These are phyloP conservation scores for Cryoendolithus antarcticus DNA, from an alignment of 2,329 filamentous ascomycete species.

Conservation along the genomic window DNA sequence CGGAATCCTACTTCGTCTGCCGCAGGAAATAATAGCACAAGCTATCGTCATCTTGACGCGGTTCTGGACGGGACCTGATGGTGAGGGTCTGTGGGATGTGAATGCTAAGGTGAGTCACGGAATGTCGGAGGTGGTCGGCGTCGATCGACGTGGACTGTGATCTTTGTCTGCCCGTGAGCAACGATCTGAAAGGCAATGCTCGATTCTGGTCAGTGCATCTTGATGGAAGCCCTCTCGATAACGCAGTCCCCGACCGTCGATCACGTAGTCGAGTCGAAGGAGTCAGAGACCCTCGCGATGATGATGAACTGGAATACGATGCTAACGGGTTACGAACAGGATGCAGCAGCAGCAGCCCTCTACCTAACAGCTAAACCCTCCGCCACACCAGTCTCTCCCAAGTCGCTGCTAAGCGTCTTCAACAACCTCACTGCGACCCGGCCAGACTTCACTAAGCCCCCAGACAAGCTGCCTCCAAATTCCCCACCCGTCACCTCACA, in stretches of 20 bases:
- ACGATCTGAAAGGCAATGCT: too few species aligned
- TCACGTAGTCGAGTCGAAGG: too few species aligned
- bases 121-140: too few species aligned
- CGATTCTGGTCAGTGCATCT: too few species aligned
- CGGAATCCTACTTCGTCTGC: slow-evolving; percentile 68
- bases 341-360: slow-evolving; percentile 67
- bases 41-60: slow-evolving; percentile 72
- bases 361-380: slow-evolving; percentile 79
- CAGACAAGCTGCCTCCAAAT: slow-evolving; percentile 4
- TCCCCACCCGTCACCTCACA: slow-evolving; percentile 11
- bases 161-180: too few species aligned
- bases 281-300: too few species aligned
- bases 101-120: slow-evolving; percentile 34
- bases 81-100: slow-evolving; percentile 38
- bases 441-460: slow-evolving; percentile 41
- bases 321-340: slow-evolving; percentile 34
- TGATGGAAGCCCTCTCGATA: too few species aligned
- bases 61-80: slow-evolving; percentile 57
- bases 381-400: slow-evolving; percentile 59
- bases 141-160: too few species aligned
- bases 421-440: slow-evolving; percentile 59
- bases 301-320: too few species aligned
- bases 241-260: too few species aligned
- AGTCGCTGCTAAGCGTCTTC: slow-evolving; percentile 76
- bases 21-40: slow-evolving; percentile 74